A percentile compares a stretch with the other conserved stretches of the same genome.
Conservation (phyloP, 2,329 filamentous ascomycete genomes). For the Epichloe glyceriae region DNA sequence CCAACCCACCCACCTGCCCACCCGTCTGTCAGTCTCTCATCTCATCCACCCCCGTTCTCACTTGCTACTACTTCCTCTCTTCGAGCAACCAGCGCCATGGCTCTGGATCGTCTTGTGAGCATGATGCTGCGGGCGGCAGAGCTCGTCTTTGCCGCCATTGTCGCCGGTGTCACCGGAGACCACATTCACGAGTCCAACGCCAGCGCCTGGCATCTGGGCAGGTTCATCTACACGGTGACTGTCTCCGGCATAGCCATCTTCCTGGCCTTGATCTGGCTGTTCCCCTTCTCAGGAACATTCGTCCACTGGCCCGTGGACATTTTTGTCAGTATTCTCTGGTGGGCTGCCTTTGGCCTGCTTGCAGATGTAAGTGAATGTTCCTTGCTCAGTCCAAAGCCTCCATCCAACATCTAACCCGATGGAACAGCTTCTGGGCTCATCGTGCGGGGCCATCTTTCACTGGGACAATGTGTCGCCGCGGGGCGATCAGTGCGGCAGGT, state of each 20-base stretch:
- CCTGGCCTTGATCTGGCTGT: conserved; percentile 56
- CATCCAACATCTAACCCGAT: not conserved
- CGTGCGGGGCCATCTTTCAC: conserved; percentile 44
- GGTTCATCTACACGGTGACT: conserved; percentile 65
- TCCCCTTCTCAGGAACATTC: conserved; percentile 57
- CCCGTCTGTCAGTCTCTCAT: no score
- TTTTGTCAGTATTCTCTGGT: conserved; percentile 57
- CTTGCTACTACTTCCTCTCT: not conserved
- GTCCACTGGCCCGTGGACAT: conserved; percentile 60
- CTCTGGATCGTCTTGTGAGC: conserved; percentile 27
- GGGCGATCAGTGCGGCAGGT: conserved; percentile 47
- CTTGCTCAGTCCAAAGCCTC: not conserved
- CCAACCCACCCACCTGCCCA: no score
- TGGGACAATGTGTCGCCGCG: conserved; percentile 42
- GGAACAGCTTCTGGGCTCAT: conserved; percentile 27
- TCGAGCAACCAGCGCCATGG: conserved; percentile 15
- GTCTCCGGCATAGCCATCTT: conserved; percentile 57
- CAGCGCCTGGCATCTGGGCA: conserved; percentile 40
- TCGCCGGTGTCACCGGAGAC: conserved; percentile 55
- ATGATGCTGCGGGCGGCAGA: conserved; percentile 30
- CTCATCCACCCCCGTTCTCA: not conserved
- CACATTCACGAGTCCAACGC: conserved; percentile 43
- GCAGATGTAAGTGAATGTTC: conserved; percentile 37
- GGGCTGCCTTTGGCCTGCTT: conserved; percentile 53
- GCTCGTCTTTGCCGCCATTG: conserved; percentile 58